Evolutionary conservation across 371 early-diverging fungal species (phyloP).

Genomic region (Rhizopus delemar): DNA sequence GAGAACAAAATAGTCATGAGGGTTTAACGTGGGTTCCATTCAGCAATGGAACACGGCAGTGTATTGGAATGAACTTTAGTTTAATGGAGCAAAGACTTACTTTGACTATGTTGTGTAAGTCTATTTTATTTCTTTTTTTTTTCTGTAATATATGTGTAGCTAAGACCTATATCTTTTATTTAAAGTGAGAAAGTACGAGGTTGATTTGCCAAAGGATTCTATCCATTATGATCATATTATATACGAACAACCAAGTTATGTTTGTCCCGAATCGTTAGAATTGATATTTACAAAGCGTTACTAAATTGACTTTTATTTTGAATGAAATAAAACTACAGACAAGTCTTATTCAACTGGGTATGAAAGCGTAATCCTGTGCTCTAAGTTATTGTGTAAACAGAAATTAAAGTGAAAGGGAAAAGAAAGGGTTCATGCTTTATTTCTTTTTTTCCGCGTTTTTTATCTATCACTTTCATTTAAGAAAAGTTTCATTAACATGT

Average conservation of each 20-base stretch:
- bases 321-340: no score
- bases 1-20: constrained; percentile 4
- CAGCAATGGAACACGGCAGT: constrained; percentile 31
- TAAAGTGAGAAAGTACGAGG: constrained; percentile 34
- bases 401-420: no score
- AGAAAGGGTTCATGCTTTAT: no score
- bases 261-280: constrained; percentile 11
- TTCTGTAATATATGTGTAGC: no score
- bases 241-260: constrained; percentile 13
- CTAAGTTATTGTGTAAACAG: no score
- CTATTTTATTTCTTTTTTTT: no score
- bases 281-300: constrained; percentile 21
- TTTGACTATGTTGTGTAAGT: constrained; percentile 33
- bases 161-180: constrained; percentile 4
- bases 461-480: no score
- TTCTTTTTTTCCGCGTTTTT: no score
- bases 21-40: constrained; percentile 35
- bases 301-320: neutral
- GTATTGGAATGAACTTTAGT: constrained; percentile 37
- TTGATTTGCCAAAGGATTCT: constrained; percentile 25
- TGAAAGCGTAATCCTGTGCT: no score
- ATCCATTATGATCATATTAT: constrained; percentile 25
- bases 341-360: no score
- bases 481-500: no score
- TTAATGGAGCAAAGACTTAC: constrained; percentile 32